phyloP scores from a whole-genome alignment of 2,329 filamentous ascomycete genomes.

The Paraphaeosphaeria minitans region DNA sequence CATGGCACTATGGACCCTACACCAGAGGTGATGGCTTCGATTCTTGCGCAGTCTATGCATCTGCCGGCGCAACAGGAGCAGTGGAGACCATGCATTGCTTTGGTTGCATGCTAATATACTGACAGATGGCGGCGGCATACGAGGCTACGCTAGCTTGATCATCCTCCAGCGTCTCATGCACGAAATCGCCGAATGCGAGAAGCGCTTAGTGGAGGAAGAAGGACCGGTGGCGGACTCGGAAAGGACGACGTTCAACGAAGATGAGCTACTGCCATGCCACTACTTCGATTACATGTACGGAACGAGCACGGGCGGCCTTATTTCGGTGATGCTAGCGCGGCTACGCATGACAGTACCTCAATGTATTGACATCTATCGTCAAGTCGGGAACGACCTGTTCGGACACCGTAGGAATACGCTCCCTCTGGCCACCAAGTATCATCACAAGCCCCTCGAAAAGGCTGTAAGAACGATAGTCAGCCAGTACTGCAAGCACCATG shows the following conservation, averaged over 20 bases:
- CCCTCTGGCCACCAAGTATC: slow-evolving; percentile 56
- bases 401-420: slow-evolving; percentile 51
- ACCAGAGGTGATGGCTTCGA: no score
- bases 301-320: slow-evolving; percentile 58
- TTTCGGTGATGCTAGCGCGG: slow-evolving; percentile 56
- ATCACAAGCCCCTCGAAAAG: slow-evolving; percentile 55
- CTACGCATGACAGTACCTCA: slow-evolving; percentile 57
- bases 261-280: slow-evolving; percentile 55
- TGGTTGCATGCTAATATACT: slow-evolving; percentile 21
- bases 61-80: not conserved
- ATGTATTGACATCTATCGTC: slow-evolving; percentile 54
- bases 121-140: slow-evolving; percentile 56
- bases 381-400: slow-evolving; percentile 56
- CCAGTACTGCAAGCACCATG: slow-evolving; percentile 51
- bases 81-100: not conserved
- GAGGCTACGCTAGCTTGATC: slow-evolving; percentile 57
- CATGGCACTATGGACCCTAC: no score
- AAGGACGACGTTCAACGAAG: slow-evolving; percentile 43
- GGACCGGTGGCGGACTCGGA: slow-evolving; percentile 35
- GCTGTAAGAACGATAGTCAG: slow-evolving; percentile 54
- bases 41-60: not conserved
- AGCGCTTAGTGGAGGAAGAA: slow-evolving; percentile 51
- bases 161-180: slow-evolving; percentile 57
- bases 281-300: slow-evolving; percentile 62
- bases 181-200: slow-evolving; percentile 53